Evolutionary conservation across 768 basidiomycete genomes (phyloP).

Genomic region (Leucosporidium yakuticum): DNA sequence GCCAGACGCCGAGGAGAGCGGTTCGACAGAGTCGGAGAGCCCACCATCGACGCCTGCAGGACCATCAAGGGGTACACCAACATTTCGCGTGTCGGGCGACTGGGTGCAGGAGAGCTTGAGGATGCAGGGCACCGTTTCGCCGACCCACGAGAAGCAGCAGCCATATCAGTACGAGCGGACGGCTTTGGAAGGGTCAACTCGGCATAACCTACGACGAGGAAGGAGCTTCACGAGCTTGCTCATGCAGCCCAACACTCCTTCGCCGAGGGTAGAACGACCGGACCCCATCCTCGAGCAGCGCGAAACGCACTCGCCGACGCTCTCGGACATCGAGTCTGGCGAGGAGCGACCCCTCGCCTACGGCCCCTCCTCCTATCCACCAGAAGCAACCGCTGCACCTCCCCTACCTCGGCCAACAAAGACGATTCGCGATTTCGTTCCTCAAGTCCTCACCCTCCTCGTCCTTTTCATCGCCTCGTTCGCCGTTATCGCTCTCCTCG

Average conservation of each 20-base stretch:
- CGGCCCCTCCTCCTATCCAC: constrained; percentile 4
- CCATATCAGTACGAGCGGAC: neutral
- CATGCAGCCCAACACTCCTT: neutral
- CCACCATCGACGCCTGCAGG: constrained; percentile 2
- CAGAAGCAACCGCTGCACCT: neutral
- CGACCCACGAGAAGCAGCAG: neutral
- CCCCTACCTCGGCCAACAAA: neutral
- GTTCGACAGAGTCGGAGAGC: constrained; percentile 8
- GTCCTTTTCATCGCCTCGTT: constrained; percentile 37
- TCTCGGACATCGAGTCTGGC: constrained; percentile 1
- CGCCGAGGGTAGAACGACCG: constrained; percentile 7
- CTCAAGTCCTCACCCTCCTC: constrained; percentile 34
- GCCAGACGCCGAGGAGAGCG: constrained; percentile 1
- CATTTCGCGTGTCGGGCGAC: neutral
- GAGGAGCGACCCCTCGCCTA: neutral
- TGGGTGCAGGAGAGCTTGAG: neutral
- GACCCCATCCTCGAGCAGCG: constrained; percentile 26
- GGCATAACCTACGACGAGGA: constrained; percentile 25
- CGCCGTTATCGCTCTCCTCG: constrained; percentile 31
- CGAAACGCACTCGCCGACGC: constrained; percentile 20
- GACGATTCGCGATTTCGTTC: constrained; percentile 27
- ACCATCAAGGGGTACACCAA: neutral
- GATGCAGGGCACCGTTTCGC: no score
- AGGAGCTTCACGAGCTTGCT: constrained; percentile 31
- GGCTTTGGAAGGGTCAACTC: constrained; percentile 23